Conservation (phyloP, 2,329 filamentous ascomycete species). For the Daldinia sp. region DNA sequence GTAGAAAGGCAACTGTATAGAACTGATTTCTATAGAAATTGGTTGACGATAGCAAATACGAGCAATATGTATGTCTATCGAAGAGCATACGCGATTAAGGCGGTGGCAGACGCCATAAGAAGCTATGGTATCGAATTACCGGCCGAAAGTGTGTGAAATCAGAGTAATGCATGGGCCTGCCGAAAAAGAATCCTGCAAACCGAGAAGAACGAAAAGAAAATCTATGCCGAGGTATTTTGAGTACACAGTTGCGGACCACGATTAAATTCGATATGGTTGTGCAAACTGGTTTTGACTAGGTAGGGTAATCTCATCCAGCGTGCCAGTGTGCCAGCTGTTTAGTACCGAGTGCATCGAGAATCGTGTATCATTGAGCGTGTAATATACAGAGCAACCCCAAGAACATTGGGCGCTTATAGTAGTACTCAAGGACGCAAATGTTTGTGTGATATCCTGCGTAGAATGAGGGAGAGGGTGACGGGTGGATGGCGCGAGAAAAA, state of each 20-base stretch:
- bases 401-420: constrained; percentile 37
- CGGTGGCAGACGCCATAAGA: not conserved
- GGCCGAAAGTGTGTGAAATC: constrained; percentile 4
- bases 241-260: constrained; percentile 42
- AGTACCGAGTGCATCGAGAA: constrained; percentile 30
- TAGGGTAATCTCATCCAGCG: constrained; percentile 16
- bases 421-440: constrained; percentile 37
- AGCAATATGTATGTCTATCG: constrained; percentile 1
- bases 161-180: constrained; percentile 6
- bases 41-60: not conserved
- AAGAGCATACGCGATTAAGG: not conserved
- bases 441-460: constrained; percentile 29
- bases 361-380: constrained; percentile 42
- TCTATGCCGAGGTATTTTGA: constrained; percentile 44
- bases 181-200: constrained; percentile 29
- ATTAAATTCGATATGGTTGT: constrained; percentile 28
- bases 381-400: constrained; percentile 46
- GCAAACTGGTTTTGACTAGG: constrained; percentile 19
- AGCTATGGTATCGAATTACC: not conserved
- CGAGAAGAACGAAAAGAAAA: constrained; percentile 31
- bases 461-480: constrained; percentile 29
- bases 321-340: constrained; percentile 24
- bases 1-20: not conserved
- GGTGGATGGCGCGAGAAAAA: constrained; percentile 18
- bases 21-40: not conserved